Conservation (phyloP, 1,139 yeast genomes). For the Candida neerlandica region DNA sequence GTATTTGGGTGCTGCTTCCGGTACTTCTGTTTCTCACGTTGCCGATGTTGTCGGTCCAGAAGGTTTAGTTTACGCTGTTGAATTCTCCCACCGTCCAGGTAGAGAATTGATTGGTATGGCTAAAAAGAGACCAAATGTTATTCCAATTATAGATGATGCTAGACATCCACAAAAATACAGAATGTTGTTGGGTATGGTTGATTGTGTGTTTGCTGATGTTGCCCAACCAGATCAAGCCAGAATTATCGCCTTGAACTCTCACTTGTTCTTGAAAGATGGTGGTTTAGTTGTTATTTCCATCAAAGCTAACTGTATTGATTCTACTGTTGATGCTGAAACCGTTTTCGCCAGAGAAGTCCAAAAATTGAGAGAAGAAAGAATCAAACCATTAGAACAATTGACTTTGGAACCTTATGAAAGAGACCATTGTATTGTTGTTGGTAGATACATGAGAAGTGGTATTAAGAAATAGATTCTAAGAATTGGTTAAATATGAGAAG, state of each 20-base stretch:
- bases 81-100: slow-evolving; percentile 99
- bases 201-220: slow-evolving; percentile 97
- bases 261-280: slow-evolving; percentile 95
- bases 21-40: slow-evolving; percentile 98
- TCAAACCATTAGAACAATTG: slow-evolving; percentile 97
- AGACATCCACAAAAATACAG: slow-evolving; percentile 99
- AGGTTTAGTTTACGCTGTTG: slow-evolving; percentile 98
- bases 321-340: slow-evolving; percentile 98
- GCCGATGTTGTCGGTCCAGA: slow-evolving; percentile 98
- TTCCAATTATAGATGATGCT: slow-evolving; percentile 98
- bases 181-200: slow-evolving; percentile 98
- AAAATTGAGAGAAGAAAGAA: slow-evolving; percentile 97
- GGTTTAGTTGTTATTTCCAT: slow-evolving; percentile 98
- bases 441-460: slow-evolving; percentile 93
- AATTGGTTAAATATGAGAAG: too few relatives aligned
- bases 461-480: slow-evolving; percentile 45
- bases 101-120: slow-evolving; percentile 99
- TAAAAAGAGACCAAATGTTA: slow-evolving; percentile 98
- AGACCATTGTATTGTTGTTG: slow-evolving; percentile 98
- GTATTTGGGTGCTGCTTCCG: slow-evolving; percentile 98
- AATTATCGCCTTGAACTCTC: slow-evolving; percentile 97
- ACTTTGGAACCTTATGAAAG: slow-evolving; percentile 99
- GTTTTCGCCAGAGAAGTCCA: slow-evolving; percentile 99
- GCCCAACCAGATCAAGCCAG: slow-evolving; percentile 99
- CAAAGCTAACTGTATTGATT: slow-evolving; percentile 99